Evolutionary conservation across 1,284 basidiomycete species (phyloP), one percentile per base, ranked within the genome.

Genomic region (Pseudozyma sp.): DNA sequence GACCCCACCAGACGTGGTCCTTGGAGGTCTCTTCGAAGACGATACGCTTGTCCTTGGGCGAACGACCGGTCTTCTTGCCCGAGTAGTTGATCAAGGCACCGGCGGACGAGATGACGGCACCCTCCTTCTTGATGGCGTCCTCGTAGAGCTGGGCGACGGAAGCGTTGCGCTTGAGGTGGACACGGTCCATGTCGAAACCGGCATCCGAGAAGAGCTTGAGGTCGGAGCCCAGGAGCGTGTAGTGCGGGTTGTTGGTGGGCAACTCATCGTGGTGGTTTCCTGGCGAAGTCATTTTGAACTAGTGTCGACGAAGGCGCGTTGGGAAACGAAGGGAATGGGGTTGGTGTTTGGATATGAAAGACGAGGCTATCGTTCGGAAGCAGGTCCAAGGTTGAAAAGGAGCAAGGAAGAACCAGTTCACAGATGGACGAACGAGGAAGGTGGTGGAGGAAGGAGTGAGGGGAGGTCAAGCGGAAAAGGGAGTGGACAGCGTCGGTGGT

Each of bases 1-100:
- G 92, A 47, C 97, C 96, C 97, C 97, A 99, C 96, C 97, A 99
- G 86, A 99, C 92, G 78, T 98, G 91, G 85, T 98, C 94, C 86
- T 94, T 97, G 87, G 91, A 93, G 61, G 93, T 92, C 83, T 99
- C 96, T 86, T 99, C 96, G 85, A 89, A 98, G 84, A 99, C 97
- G 82, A 99, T 98, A 81, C 97, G 94, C 90, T 99, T 99, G 90
- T 99, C 97, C 87, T 99, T 99, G 72, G 97, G 96, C 81, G 91
- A 92, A 60, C 97, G 90, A 70, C 97, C 97, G 4, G 97, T 99
- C 89, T 99, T 99, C 89, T 98, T 99, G 48, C 96, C 96, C 16
- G 94, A 97, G 85, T 98, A 99, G 90, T 99, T 99, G 90, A 99
- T 99, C 79, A 99, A 88, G 24, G 96, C 95, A 75, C 97, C 96